phyloP scores from a whole-genome alignment of 73 alveolate genomes.

The Stentor coeruleus region DNA sequence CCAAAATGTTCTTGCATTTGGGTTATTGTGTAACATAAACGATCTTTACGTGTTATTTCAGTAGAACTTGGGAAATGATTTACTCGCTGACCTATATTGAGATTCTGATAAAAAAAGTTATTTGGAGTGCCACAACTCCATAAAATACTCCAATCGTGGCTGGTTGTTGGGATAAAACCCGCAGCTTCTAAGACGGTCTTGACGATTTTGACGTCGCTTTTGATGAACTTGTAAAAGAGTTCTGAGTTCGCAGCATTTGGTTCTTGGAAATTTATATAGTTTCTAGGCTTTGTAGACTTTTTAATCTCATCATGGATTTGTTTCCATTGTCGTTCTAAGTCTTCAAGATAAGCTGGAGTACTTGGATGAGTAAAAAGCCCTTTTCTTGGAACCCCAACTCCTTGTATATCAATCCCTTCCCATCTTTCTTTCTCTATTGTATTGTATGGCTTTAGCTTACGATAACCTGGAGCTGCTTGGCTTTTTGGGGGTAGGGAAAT shows the following conservation, averaged over 20 bases:
- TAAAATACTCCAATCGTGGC: conserved; percentile 68
- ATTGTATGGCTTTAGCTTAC: neutral
- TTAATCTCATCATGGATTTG: neutral
- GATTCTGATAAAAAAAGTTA: conserved; percentile 35
- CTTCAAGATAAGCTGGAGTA: neutral
- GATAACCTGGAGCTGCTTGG: neutral
- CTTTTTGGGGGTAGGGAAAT: conserved; percentile 23
- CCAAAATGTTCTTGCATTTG: conserved; percentile 53
- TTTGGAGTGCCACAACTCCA: conserved; percentile 51
- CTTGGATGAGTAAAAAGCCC: neutral
- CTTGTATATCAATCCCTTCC: conserved; percentile 13
- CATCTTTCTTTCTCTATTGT: neutral
- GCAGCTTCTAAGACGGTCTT: conserved; percentile 13
- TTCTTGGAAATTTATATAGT: conserved; percentile 2
- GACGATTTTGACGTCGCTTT: conserved; percentile 22
- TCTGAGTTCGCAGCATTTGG: neutral
- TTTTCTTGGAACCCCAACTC: conserved; percentile 3
- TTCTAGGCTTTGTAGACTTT: neutral
- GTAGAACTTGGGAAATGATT: conserved; percentile 89
- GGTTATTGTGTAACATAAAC: conserved; percentile 40
- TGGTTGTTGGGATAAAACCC: conserved; percentile 52
- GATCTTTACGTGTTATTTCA: conserved; percentile 76
- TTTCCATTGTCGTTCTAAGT: neutral
- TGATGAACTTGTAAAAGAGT: conserved; percentile 5
- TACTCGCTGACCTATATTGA: conserved; percentile 61